Evolutionary conservation across 495 filamentous ascomycete species (phyloP).

Genomic region (Aspergillus avenaceus): DNA sequence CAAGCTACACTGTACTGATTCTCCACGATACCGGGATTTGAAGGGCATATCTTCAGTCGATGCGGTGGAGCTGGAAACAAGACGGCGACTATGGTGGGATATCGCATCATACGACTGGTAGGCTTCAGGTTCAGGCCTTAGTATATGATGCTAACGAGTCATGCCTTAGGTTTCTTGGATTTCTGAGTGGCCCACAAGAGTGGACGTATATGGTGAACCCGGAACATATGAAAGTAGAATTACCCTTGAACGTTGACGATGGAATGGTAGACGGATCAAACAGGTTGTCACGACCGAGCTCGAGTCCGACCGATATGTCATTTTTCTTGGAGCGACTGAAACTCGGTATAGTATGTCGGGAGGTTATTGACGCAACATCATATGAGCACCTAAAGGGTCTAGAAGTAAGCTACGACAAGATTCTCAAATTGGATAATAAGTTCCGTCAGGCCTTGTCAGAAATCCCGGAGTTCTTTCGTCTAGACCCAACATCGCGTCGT

Average conservation of each 20-base stretch:
- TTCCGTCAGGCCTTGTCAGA: constrained; percentile 23
- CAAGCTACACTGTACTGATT: constrained; percentile 44
- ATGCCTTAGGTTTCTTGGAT: constrained; percentile 26
- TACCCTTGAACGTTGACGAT: constrained; percentile 33
- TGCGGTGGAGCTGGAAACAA: constrained; percentile 29
- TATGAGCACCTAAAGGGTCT: constrained; percentile 24
- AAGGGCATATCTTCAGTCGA: constrained; percentile 14
- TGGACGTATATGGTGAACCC: constrained; percentile 44
- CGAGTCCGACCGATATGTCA: constrained; percentile 38
- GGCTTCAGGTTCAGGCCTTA: background rate
- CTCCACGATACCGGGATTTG: constrained; percentile 7
- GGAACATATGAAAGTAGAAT: constrained; percentile 38
- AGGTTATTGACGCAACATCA: constrained; percentile 35
- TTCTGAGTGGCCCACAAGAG: constrained; percentile 46
- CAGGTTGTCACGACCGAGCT: constrained; percentile 4
- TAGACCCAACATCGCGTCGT: constrained; percentile 28
- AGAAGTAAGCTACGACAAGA: constrained; percentile 33
- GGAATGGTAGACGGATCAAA: constrained; percentile 8
- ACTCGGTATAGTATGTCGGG: constrained; percentile 36
- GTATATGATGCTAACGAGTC: constrained; percentile 8
- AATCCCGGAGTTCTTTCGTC: constrained; percentile 31
- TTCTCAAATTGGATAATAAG: constrained; percentile 32
- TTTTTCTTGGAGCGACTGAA: constrained; percentile 39
- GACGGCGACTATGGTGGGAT: constrained; percentile 47
- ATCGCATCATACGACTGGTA: constrained; percentile 45